These are phyloP conservation scores for Xeromyces bisporus DNA, from an alignment of 495 filamentous ascomycete species.

Conservation along the genomic window DNA sequence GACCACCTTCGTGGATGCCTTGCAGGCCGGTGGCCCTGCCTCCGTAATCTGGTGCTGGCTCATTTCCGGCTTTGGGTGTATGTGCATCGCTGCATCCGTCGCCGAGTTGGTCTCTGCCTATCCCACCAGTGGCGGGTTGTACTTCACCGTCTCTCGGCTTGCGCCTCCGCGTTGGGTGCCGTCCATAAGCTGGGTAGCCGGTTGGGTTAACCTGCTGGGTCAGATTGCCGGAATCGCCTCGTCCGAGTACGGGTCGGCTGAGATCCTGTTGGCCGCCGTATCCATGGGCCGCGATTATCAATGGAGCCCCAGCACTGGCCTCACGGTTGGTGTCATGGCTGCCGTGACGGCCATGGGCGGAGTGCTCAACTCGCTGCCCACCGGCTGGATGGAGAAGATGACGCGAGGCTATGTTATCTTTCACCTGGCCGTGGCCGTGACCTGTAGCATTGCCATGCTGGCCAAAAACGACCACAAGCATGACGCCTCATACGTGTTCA, in stretches of 20 bases:
- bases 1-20: constrained; percentile 43
- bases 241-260: constrained; percentile 48
- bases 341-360: constrained; percentile 37
- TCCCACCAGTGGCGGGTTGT: constrained; percentile 34
- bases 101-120: constrained; percentile 37
- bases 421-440: constrained; percentile 40
- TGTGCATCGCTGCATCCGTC: constrained; percentile 44
- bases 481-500: constrained; percentile 44
- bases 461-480: constrained; percentile 42
- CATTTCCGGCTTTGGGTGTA: constrained; percentile 43
- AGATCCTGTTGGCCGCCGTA: constrained; percentile 50
- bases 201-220: constrained; percentile 53
- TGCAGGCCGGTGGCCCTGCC: constrained; percentile 41
- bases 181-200: constrained; percentile 27
- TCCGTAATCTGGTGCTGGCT: constrained; percentile 50
- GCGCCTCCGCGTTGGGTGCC: constrained; percentile 24
- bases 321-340: constrained; percentile 45
- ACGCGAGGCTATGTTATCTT: constrained; percentile 49
- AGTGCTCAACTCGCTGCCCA: constrained; percentile 41
- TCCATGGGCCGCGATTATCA: constrained; percentile 41
- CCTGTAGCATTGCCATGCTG: constrained; percentile 42
- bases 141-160: constrained; percentile 28
- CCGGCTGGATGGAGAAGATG: constrained; percentile 44
- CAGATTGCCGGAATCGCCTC: constrained; percentile 48
- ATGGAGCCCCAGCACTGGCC: constrained; percentile 33